Base-by-base conservation (phyloP, 495 filamentous ascomycete genomes). In the Tuber umbilicatum region DNA sequence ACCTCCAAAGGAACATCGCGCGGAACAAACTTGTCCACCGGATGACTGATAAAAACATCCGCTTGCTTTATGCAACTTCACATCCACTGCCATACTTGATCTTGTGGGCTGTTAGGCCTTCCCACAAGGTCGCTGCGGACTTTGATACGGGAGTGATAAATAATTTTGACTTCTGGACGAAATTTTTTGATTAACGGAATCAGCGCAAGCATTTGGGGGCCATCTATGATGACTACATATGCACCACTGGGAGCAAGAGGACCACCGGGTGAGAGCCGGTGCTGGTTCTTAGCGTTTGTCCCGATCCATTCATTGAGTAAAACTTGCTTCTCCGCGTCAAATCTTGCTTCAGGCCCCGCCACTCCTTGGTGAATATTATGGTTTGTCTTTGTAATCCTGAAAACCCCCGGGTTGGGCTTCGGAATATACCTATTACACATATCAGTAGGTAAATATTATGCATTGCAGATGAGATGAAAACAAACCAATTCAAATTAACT, bases 301-400 rank as follows among this genome's bases (percentile, higher is more conserved):
- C 86, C 84, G 73, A 92, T 89, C 93, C 93, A 97, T 27, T 90
- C 89, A 16, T 84, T 85, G 45, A 95, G 86, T 39, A 73, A 70
- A 0, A 60, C 27, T 16, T 85, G 82, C 41, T 85, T 83, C 77
- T 89, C 88, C 72, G 92, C 88, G 10, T 91, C 87, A 27, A 95
- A 85, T 16, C 89, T 87, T 72, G 91, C 87, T 1, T 86, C 85
- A 0, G 89, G 88, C 38, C 86, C 84, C 42, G 89, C 88, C 38
- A 94, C 92, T 35, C 93, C 93, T 85, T 97, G 93, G 5, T 96
- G 89, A 79, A 95, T 95, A 81, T 97, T 97, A 86, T 97, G 93
- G 78, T 93, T 92, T 70, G 90, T 94, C 84, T 97, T 97, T 73
- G 93, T 97, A 75, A 93, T 90, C 43, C 92, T 88, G 83, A 96